Evolutionary conservation across 2,329 filamentous ascomycete genomes (phyloP).

Genomic region (Trichophyton benhamiae): DNA sequence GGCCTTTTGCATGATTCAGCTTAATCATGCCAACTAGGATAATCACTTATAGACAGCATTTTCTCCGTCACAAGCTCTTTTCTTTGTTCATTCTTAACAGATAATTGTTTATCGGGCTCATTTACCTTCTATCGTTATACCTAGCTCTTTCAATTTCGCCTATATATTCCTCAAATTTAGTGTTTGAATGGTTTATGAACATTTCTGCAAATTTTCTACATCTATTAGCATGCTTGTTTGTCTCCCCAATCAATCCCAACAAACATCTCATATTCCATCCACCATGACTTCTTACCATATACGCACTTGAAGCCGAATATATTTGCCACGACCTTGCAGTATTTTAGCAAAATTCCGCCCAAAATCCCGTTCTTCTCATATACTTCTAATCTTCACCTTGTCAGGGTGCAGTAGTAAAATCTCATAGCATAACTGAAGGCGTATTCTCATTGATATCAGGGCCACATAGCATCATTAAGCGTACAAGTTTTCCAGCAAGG

Average conservation of each 20-base stretch:
- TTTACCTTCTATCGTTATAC: neutral
- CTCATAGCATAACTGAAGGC: neutral
- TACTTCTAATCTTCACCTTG: neutral
- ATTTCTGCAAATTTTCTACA: neutral
- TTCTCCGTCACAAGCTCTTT: neutral
- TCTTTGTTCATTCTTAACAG: neutral
- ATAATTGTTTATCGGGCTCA: neutral
- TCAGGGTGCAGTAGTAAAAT: neutral
- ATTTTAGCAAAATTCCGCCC: neutral
- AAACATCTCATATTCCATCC: neutral
- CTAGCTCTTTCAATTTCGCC: neutral
- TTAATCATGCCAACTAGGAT: neutral
- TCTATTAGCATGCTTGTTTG: neutral
- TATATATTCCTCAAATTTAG: neutral
- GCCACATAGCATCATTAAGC: neutral
- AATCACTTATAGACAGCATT: conserved; percentile 3
- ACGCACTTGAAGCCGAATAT: neutral
- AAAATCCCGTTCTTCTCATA: neutral
- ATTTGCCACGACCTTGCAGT: neutral
- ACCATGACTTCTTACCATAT: neutral
- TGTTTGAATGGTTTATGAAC: neutral
- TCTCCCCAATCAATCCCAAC: neutral
- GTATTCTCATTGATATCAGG: neutral
- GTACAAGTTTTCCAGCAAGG: neutral
- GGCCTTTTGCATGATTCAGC: neutral